Conservation (phyloP, 129 eudicot species). For the Chrysanthemum seticuspe region DNA sequence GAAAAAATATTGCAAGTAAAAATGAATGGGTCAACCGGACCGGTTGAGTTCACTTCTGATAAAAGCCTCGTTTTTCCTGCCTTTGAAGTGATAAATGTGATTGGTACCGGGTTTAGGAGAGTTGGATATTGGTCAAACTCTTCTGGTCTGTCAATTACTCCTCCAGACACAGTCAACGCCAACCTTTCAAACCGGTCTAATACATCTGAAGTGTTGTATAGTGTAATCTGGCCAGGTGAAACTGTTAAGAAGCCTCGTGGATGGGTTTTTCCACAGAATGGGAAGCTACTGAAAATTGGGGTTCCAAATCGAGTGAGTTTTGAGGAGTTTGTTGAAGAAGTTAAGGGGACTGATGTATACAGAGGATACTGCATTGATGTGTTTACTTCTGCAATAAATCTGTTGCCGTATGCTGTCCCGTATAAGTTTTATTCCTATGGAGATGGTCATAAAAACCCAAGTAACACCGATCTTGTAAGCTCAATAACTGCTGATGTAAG, state of each 20-base stretch:
- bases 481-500: constrained; percentile 60
- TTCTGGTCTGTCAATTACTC: constrained; percentile 60
- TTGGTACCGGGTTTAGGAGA: constrained; percentile 58
- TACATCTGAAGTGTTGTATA: constrained; percentile 36
- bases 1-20: constrained; percentile 46
- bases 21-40: constrained; percentile 72
- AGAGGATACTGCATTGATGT: constrained; percentile 83
- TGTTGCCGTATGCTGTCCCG: constrained; percentile 81
- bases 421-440: constrained; percentile 60
- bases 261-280: constrained; percentile 86
- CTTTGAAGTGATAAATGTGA: constrained; percentile 73
- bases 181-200: constrained; percentile 38
- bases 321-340: constrained; percentile 49
- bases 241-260: constrained; percentile 67
- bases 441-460: constrained; percentile 62
- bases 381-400: constrained; percentile 63
- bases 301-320: constrained; percentile 66
- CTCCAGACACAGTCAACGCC: constrained; percentile 48
- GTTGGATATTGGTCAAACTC: constrained; percentile 79
- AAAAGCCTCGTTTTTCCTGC: constrained; percentile 49
- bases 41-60: constrained; percentile 47
- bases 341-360: constrained; percentile 41
- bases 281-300: constrained; percentile 56
- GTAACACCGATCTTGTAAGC: constrained; percentile 54
- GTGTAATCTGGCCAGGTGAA: constrained; percentile 78